These are phyloP conservation scores for Wilhelminamyces savonicus DNA, from an alignment of 805 yeast species.

Conservation along the genomic window DNA sequence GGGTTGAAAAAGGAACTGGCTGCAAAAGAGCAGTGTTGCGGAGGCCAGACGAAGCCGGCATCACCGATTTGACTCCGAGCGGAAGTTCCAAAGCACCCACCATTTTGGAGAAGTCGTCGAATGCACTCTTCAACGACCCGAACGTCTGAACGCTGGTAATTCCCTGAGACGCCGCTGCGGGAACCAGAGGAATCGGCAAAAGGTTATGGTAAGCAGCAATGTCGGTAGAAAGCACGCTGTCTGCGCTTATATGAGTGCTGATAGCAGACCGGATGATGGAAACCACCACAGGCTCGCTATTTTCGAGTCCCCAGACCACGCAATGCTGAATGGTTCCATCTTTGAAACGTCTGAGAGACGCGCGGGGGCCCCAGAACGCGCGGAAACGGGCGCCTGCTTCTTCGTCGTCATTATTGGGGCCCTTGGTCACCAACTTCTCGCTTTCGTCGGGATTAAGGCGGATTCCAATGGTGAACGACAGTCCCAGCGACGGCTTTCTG, in stretches of 20 bases:
- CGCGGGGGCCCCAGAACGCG: constrained; percentile 82
- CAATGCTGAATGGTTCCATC: constrained; percentile 89
- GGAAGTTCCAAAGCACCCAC: constrained; percentile 53
- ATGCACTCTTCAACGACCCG: constrained; percentile 31
- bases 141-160: constrained; percentile 22
- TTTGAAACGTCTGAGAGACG: constrained; percentile 85
- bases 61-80: constrained; percentile 59
- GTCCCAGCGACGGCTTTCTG: constrained; percentile 44
- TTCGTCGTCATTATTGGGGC: constrained; percentile 60
- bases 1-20: constrained; percentile 77
- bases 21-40: constrained; percentile 70
- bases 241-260: constrained; percentile 44
- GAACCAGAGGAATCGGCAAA: constrained; percentile 56
- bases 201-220: constrained; percentile 42
- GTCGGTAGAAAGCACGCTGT: constrained; percentile 26
- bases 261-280: constrained; percentile 61
- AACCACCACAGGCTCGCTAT: constrained; percentile 55
- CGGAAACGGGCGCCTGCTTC: constrained; percentile 59
- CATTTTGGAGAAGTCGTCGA: constrained; percentile 44
- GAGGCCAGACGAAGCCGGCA: constrained; percentile 69
- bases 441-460: constrained; percentile 63
- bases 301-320: constrained; percentile 69
- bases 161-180: constrained; percentile 52
- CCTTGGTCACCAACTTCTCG: constrained; percentile 80
- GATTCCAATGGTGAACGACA: constrained; percentile 45